Base-by-base conservation (phyloP, 1,284 basidiomycete genomes). In the Mycosarcoma maydis region DNA sequence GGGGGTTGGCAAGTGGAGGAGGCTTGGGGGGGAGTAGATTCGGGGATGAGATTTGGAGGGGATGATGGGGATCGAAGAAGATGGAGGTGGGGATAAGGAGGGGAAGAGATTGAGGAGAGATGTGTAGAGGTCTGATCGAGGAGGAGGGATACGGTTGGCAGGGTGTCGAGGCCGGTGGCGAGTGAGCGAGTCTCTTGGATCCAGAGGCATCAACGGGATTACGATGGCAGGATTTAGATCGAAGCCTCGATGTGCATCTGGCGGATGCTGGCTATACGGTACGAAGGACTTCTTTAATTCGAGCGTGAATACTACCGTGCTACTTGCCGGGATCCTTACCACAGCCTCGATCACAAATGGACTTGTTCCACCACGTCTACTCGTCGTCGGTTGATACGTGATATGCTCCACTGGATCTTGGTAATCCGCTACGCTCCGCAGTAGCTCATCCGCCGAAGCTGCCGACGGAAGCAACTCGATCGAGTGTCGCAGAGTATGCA, bases 221-320 rank as follows among this genome's bases (percentile, higher is more conserved):
- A 77, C 38, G 13, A 81, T 44, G 2, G 76, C 79, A 0, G 91
- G 88, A 2, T 92, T 90, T 0, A 98, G 84, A 75, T 98, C 93
- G 87, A 94, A 93, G 0, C 95, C 95, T 34, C 94, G 86, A 80
- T 95, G 92, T 0, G 95, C 92, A 77, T 98, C 95, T 0, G 95
- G 94, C 14, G 90, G 92, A 80, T 98, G 95, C 77, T 98, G 94
- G 16, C 91, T 94, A 81, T 98, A 98, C 45, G 90, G 88, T 52
- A 99, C 85, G 80, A 94, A 95, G 3, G 89, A 87, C 82, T 94
- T 94, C 32, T 87, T 86, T 75, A 94, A 88, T 36, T 91, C 90
- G 79, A 95, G 86, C 16, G 85, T 86, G 47, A 97, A 83, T 6
- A 85, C 84, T 2, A 94, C 78, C 0, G 86, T 89, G 4, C 61